These are phyloP conservation scores for Durusdinium trenchii DNA, from an alignment of 73 alveolate genomes.

Conservation along the genomic window DNA sequence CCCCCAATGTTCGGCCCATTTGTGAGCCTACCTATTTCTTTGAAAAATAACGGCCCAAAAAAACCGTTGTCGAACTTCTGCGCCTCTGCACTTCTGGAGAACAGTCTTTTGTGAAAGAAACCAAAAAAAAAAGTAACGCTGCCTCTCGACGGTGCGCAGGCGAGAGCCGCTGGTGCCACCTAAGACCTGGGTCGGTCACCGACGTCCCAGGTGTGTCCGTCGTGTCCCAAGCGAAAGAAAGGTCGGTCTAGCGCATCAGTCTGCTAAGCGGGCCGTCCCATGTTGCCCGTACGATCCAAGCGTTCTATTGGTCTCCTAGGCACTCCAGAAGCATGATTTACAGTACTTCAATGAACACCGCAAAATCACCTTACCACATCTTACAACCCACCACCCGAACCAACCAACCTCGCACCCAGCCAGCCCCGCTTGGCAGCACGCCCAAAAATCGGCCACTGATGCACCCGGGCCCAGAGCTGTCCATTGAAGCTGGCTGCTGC, in stretches of 20 bases:
- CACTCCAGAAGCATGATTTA: background rate
- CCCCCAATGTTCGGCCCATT: too few species aligned
- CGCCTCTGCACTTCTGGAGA: too few species aligned
- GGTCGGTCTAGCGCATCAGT: background rate
- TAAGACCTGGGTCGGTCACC: background rate
- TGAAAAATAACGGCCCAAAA: too few species aligned
- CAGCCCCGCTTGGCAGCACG: background rate
- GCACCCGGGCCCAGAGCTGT: conserved; percentile 63
- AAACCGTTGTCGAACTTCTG: too few species aligned
- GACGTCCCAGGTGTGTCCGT: background rate
- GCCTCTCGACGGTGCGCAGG: conserved; percentile 78
- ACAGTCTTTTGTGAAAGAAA: too few species aligned
- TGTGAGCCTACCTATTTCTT: too few species aligned
- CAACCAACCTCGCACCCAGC: background rate
- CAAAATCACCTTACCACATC: background rate
- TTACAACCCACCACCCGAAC: background rate
- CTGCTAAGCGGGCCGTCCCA: background rate
- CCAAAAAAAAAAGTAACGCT: too few species aligned
- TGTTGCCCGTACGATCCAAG: background rate
- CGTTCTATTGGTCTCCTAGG: background rate
- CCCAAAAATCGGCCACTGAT: background rate
- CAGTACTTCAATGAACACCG: background rate
- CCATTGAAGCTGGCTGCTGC: conserved; percentile 54
- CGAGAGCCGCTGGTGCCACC: conserved; percentile 94
- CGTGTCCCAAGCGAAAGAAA: too few species aligned